Evolutionary conservation across 108 stramenopile species (phyloP).

Genomic region (Poteriospumella lacustris): DNA sequence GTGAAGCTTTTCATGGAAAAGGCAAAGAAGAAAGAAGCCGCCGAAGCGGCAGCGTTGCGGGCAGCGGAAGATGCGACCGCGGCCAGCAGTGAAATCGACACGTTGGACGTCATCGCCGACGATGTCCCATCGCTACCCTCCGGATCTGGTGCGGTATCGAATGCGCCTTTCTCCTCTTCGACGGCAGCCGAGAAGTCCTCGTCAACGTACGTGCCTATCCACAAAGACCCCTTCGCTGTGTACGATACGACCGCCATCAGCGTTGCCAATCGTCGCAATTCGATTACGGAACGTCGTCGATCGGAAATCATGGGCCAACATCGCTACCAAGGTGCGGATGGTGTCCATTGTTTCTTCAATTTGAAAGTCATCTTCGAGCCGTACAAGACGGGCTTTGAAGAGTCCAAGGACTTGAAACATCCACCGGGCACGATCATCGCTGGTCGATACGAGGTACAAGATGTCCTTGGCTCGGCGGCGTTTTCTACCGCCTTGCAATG

Average conservation of each 20-base stretch:
- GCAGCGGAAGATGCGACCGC: no score
- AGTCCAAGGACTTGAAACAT: slow-evolving; percentile 32
- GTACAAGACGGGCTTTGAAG: slow-evolving; percentile 45
- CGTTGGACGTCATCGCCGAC: no score
- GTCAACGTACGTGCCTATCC: not conserved
- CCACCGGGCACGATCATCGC: slow-evolving; percentile 54
- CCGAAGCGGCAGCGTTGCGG: not conserved
- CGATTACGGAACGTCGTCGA: not conserved
- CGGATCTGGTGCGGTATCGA: no score
- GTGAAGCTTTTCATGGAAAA: slow-evolving; percentile 10
- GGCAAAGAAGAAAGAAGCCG: not conserved
- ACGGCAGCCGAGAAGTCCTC: no score
- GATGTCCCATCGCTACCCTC: no score
- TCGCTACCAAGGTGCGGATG: not conserved
- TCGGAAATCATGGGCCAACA: slow-evolving; percentile 22
- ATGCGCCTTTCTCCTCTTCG: no score
- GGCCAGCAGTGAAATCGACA: no score
- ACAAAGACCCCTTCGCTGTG: not conserved
- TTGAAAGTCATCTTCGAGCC: slow-evolving; percentile 38
- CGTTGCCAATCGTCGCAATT: not conserved
- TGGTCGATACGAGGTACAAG: slow-evolving; percentile 79
- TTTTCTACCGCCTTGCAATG: slow-evolving; percentile 88
- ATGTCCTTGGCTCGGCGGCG: slow-evolving; percentile 83
- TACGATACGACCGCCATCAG: no score
- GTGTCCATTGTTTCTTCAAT: slow-evolving; percentile 22